Percentiles rank a stretch among this genome's conserved stretches.
Conservation (phyloP, 2,329 filamentous ascomycete species). For the Penicillium sp. region DNA sequence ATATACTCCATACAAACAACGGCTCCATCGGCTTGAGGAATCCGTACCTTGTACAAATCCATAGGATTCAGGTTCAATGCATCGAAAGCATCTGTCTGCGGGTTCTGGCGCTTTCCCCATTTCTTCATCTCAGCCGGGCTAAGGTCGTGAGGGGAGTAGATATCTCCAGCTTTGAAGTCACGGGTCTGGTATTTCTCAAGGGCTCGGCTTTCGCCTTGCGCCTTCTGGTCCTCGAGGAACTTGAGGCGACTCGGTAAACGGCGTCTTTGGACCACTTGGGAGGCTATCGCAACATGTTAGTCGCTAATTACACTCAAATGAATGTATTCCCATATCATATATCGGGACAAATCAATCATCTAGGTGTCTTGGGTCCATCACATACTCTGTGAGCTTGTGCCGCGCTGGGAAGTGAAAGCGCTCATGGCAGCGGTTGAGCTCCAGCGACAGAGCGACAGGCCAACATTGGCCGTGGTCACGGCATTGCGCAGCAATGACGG, state of each 20-base stretch:
- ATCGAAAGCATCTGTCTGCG: slow-evolving; percentile 71
- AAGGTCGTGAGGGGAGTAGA: slow-evolving; percentile 89
- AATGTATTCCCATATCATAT: neutral
- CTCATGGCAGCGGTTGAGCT: slow-evolving; percentile 33
- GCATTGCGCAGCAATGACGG: slow-evolving; percentile 27
- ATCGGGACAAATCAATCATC: neutral
- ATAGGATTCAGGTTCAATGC: slow-evolving; percentile 74
- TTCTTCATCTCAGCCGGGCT: slow-evolving; percentile 74
- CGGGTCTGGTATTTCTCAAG: slow-evolving; percentile 53
- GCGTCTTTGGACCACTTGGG: slow-evolving; percentile 24
- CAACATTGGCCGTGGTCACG: slow-evolving; percentile 12
- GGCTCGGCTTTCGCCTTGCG: slow-evolving; percentile 36
- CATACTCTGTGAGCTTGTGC: slow-evolving; percentile 21
- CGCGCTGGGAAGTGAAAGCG: slow-evolving; percentile 25
- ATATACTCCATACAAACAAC: neutral
- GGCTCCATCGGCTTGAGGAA: neutral
- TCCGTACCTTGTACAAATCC: slow-evolving; percentile 76
- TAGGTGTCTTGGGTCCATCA: neutral
- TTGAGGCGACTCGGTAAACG: slow-evolving; percentile 31
- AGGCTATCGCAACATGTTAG: slow-evolving; percentile 11
- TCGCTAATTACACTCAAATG: neutral
- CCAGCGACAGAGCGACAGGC: slow-evolving; percentile 31
- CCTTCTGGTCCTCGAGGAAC: slow-evolving; percentile 38
- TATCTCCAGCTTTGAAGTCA: slow-evolving; percentile 72
- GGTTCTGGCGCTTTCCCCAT: slow-evolving; percentile 62